These are phyloP conservation scores for Pleurotus pulmonarius DNA, from an alignment of 768 basidiomycete species.

Conservation along the genomic window DNA sequence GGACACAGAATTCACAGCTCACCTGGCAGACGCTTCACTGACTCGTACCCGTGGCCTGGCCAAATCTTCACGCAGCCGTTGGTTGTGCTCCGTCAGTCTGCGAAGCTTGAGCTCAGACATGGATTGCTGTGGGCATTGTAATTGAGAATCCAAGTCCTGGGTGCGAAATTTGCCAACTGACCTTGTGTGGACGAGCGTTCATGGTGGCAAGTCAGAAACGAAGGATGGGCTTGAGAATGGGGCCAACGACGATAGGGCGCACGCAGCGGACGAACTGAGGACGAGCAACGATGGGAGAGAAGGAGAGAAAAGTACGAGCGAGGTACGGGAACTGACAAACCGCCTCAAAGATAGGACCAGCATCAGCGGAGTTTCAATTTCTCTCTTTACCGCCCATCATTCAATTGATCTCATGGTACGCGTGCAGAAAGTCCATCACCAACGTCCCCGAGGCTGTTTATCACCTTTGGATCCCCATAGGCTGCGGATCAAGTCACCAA, in stretches of 20 bases:
- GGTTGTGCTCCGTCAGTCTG: constrained; percentile 90
- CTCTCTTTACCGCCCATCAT: not conserved
- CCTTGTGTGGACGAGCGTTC: constrained; percentile 76
- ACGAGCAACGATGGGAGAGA: constrained; percentile 3
- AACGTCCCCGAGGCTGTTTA: not conserved
- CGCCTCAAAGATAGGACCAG: constrained; percentile 5
- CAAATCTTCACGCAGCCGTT: constrained; percentile 85
- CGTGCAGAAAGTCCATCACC: not conserved
- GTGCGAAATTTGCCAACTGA: constrained; percentile 17
- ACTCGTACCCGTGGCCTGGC: constrained; percentile 85
- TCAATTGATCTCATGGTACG: not conserved
- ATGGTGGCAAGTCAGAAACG: constrained; percentile 33
- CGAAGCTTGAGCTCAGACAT: constrained; percentile 98
- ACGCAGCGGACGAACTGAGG: not conserved
- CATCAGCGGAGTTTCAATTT: constrained; percentile 8
- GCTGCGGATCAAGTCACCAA: constrained; percentile 6
- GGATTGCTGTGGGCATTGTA: constrained; percentile 55
- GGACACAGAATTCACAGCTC: constrained; percentile 21
- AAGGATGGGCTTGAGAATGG: constrained; percentile 15
- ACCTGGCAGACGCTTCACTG: constrained; percentile 90
- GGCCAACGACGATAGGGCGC: constrained; percentile 10
- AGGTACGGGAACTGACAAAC: constrained; percentile 2
- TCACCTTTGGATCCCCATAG: not conserved
- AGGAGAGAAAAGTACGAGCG: constrained; percentile 3
- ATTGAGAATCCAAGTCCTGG: constrained; percentile 8